Conservation (phyloP, 805 yeast genomes). For the Blastobotrys robertii region DNA sequence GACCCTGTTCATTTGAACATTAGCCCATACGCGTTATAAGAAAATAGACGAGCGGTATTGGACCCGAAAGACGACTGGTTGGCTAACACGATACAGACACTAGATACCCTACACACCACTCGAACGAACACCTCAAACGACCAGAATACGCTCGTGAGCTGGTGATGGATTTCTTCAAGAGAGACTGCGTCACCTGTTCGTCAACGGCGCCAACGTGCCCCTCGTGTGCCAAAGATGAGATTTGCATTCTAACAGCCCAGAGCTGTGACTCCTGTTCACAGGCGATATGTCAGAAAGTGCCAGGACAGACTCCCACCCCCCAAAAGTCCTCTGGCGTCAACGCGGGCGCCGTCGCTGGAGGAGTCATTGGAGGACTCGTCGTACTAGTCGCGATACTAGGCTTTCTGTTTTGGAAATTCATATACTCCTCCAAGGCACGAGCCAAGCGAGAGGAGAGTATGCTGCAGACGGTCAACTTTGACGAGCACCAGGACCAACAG, state of each 20-base stretch:
- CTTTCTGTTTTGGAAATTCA: conserved; percentile 30
- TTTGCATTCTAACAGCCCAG: conserved; percentile 45
- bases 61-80: no score
- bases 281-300: conserved; percentile 37
- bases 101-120: background rate
- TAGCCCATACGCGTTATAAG: no score
- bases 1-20: no score
- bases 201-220: conserved; percentile 40
- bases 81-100: no score
- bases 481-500: conserved; percentile 10
- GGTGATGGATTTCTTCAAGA: conserved; percentile 1
- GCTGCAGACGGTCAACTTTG: conserved; percentile 8
- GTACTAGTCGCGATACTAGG: conserved; percentile 34
- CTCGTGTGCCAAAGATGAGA: conserved; percentile 39
- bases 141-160: background rate
- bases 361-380: conserved; percentile 54
- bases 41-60: no score
- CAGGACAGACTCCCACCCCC: conserved; percentile 14
- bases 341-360: conserved; percentile 62
- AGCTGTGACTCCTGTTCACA: conserved; percentile 51
- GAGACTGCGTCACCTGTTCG: conserved; percentile 28
- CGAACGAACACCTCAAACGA: background rate
- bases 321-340: conserved; percentile 20
- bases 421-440: conserved; percentile 30
- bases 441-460: conserved; percentile 23